Percentiles rank a stretch among this genome's conserved stretches.
Evolutionary conservation across 768 basidiomycete species (phyloP).

Genomic region (Suillus variegatus): DNA sequence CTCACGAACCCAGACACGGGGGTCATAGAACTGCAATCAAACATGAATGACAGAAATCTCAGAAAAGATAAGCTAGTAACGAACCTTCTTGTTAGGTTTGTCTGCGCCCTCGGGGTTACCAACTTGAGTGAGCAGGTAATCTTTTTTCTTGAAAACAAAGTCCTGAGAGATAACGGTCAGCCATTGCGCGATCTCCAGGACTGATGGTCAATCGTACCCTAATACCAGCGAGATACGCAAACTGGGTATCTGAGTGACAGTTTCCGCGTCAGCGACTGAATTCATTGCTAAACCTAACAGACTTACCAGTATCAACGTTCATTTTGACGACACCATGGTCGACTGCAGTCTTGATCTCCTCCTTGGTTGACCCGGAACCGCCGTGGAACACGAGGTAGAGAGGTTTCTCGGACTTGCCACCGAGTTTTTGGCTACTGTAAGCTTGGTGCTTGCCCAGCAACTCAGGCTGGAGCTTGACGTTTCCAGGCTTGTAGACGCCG

Average conservation of each 20-base stretch:
- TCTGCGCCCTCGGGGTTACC: conserved; percentile 96
- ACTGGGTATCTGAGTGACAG: conserved; percentile 66
- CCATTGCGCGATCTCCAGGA: background rate
- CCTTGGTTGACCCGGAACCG: conserved; percentile 95
- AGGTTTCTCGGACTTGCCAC: conserved; percentile 67
- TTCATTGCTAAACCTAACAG: background rate
- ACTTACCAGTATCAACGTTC: conserved; percentile 89
- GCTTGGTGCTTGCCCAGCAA: conserved; percentile 90
- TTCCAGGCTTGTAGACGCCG: conserved; percentile 99
- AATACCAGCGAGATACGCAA: conserved; percentile 87
- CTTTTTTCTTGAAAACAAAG: conserved; percentile 84
- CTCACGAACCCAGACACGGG: conserved; percentile 98
- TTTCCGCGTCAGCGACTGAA: conserved; percentile 7
- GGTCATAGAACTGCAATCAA: conserved; percentile 75
- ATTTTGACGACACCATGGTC: conserved; percentile 95
- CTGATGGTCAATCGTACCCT: conserved; percentile 45
- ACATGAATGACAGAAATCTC: conserved; percentile 7
- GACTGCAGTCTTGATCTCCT: conserved; percentile 94
- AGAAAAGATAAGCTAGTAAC: conserved; percentile 5
- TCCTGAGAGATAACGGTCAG: conserved; percentile 47
- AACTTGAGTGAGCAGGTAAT: conserved; percentile 87
- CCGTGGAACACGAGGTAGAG: conserved; percentile 99
- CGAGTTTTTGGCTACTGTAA: conserved; percentile 68
- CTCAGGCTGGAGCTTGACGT: conserved; percentile 91
- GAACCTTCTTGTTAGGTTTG: conserved; percentile 99